Percentiles rank a stretch among this genome's conserved stretches.
These are phyloP conservation scores for Suillus bovinus DNA, from an alignment of 768 basidiomycete species.

Conservation along the genomic window DNA sequence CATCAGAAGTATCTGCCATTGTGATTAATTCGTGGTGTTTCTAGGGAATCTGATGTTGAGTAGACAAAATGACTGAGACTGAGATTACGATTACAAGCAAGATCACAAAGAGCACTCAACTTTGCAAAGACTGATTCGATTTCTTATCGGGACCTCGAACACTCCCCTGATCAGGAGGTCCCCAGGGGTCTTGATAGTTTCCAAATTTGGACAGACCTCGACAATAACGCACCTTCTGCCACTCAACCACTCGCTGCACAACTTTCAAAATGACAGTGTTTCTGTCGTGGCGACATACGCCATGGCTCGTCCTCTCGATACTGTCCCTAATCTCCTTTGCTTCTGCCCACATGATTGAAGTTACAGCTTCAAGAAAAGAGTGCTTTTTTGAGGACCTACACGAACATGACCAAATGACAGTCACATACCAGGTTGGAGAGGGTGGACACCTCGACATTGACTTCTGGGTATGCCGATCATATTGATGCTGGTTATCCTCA, in stretches of 20 bases:
- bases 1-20: slow-evolving; percentile 62
- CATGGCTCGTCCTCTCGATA: slow-evolving; percentile 41
- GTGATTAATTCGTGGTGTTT: slow-evolving; percentile 15
- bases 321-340: slow-evolving; percentile 37
- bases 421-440: slow-evolving; percentile 97
- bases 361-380: slow-evolving; percentile 81
- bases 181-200: slow-evolving; percentile 24
- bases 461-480: slow-evolving; percentile 71
- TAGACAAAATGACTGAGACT: slow-evolving; percentile 2
- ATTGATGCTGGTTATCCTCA: neutral
- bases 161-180: slow-evolving; percentile 15
- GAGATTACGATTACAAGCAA: slow-evolving; percentile 7
- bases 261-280: slow-evolving; percentile 15
- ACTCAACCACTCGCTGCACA: neutral
- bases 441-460: slow-evolving; percentile 98
- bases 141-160: slow-evolving; percentile 12
- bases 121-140: slow-evolving; percentile 13
- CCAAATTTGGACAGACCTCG: neutral
- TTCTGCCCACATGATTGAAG: slow-evolving; percentile 69
- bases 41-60: slow-evolving; percentile 5
- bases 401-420: slow-evolving; percentile 95
- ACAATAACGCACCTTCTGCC: neutral
- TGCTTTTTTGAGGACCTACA: slow-evolving; percentile 97
- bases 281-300: slow-evolving; percentile 41
- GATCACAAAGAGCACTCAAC: slow-evolving; percentile 11